Conservation (phyloP, 2,329 filamentous ascomycete species). For the Botrytis paeoniae region DNA sequence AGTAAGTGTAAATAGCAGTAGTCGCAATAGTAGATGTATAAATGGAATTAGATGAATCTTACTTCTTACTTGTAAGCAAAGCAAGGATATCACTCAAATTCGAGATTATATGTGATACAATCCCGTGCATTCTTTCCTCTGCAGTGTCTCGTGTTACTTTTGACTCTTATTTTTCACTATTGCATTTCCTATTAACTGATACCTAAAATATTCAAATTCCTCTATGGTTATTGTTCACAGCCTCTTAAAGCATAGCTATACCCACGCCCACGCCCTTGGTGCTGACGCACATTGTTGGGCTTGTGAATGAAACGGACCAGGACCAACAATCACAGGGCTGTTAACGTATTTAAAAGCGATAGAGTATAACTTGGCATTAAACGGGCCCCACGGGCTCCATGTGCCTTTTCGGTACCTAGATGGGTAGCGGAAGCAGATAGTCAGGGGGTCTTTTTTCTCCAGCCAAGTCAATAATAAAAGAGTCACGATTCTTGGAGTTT, state of each 20-base stretch:
- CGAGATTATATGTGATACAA: neutral
- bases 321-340: conserved; percentile 6
- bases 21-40: neutral
- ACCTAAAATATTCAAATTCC: neutral
- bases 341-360: neutral
- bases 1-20: neutral
- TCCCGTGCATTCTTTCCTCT: neutral
- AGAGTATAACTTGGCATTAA: neutral
- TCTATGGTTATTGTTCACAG: conserved; percentile 9
- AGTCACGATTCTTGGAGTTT: neutral
- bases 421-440: conserved; percentile 2
- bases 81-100: neutral
- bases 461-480: neutral
- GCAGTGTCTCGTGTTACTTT: neutral
- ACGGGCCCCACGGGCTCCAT: neutral
- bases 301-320: conserved; percentile 11
- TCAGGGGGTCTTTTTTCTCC: conserved; percentile 10
- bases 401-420: conserved; percentile 4
- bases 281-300: conserved; percentile 3
- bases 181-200: neutral
- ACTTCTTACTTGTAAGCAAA: neutral
- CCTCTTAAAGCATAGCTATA: neutral
- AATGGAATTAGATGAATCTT: neutral
- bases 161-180: neutral
- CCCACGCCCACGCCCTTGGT: neutral